Base-by-base conservation (phyloP, 2,329 filamentous ascomycete species). In the Cladosporium sp. region DNA sequence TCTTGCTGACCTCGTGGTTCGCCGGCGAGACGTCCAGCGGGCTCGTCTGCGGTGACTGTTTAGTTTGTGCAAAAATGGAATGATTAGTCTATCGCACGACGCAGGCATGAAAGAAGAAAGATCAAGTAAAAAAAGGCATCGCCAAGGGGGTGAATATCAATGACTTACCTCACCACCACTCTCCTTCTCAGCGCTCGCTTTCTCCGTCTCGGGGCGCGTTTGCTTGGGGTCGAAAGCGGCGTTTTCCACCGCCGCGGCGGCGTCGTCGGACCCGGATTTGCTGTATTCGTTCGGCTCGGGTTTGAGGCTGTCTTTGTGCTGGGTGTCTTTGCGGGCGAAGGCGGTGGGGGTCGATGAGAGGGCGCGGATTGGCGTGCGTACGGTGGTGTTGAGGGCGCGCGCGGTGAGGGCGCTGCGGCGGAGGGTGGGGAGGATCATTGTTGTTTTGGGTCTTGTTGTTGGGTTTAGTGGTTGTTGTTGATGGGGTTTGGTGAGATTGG, bases 221-320 rank as follows among this genome's bases (percentile, higher is more conserved):
- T 80, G 80, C 50, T 75, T 69, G 0, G 83, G 81, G 64, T 89
- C 78, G 68, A 88, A 95, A 1, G 89, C 85, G 0, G 83, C 78
- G 37, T 83, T 75, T 3, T 73, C 65, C 51, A 79, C 72, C 24
- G 76, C 72, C 0, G 78, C 75, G 2, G 83, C 77, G 11, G 72
- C 70, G 38, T 83, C 72, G 57, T 83, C 88, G 0, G 80, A 80
- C 3, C 82, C 86, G 43, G 81, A 83, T 63, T 85, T 82, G 51
- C 81, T 80, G 68, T 84, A 81, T 64, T 95, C 88, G 48, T 78
- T 81, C 2, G 78, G 70, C 29, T 80, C 75, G 0, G 86, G 82
- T 52, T 85, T 80, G 29, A 95, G 76, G 2, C 76, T 76, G 56
- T 85, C 77, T 53, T 74, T 75, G 64, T 71, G 70, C 59, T 73